Evolutionary conservation across 1,284 basidiomycete species (phyloP).

Genomic region (Exobasidium rhododendri): DNA sequence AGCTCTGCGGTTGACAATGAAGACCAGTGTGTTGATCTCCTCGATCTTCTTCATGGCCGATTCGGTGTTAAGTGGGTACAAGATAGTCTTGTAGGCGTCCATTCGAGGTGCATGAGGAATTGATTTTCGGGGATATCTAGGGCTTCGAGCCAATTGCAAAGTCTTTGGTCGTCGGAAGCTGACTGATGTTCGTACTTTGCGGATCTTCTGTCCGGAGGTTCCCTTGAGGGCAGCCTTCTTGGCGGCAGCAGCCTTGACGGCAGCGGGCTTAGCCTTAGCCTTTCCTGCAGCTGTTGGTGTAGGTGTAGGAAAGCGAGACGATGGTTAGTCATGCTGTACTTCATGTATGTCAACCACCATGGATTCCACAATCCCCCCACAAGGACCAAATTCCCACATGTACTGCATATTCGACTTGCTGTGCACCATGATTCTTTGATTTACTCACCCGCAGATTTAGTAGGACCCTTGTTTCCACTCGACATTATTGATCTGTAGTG

Average conservation of each 20-base stretch:
- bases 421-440: neutral
- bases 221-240: constrained; percentile 97
- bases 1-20: constrained; percentile 88
- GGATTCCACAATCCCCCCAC: neutral
- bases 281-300: constrained; percentile 20
- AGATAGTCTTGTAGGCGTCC: constrained; percentile 94
- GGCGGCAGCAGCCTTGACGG: constrained; percentile 78
- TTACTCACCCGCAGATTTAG: constrained; percentile 24
- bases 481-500: constrained; percentile 13
- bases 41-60: constrained; percentile 81
- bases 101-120: constrained; percentile 91
- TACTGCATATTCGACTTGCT: neutral
- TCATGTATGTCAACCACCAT: no score
- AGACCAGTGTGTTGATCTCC: constrained; percentile 98
- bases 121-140: constrained; percentile 91
- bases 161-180: constrained; percentile 98
- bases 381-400: neutral
- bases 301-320: constrained; percentile 7
- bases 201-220: constrained; percentile 68
- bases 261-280: constrained; percentile 31
- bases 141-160: constrained; percentile 74
- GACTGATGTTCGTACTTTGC: constrained; percentile 81
- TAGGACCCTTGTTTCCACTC: constrained; percentile 25
- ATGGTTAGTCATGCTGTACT: neutral
- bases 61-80: constrained; percentile 67